Conservation (phyloP, 2,329 filamentous ascomycete genomes). For the Trichoderma arundinaceum region DNA sequence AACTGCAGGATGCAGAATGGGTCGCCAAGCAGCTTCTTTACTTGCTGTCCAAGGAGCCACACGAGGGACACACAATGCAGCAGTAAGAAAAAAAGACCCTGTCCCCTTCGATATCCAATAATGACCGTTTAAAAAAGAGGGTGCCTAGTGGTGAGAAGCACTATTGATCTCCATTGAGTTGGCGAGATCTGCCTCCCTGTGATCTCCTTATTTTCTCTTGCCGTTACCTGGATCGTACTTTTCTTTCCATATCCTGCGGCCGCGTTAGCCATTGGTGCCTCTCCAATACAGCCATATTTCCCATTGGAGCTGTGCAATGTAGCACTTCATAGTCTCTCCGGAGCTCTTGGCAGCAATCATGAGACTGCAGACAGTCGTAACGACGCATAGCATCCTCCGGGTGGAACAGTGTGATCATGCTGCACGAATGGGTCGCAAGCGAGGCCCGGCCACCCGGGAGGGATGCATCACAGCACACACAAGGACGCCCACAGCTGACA, state of each 20-base stretch:
- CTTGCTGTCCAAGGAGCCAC: slow-evolving; percentile 9
- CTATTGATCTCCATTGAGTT: slow-evolving; percentile 1
- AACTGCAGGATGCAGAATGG: slow-evolving; percentile 23
- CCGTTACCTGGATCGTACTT: slow-evolving; percentile 72
- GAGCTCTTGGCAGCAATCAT: slow-evolving; percentile 19
- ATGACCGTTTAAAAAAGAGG: neutral
- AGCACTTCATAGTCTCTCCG: slow-evolving; percentile 16
- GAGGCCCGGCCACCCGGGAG: slow-evolving; percentile 18
- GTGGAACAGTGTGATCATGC: slow-evolving; percentile 4
- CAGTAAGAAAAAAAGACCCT: slow-evolving; percentile 1
- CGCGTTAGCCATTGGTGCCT: slow-evolving; percentile 10
- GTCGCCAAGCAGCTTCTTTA: neutral
- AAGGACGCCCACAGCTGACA: slow-evolving; percentile 17
- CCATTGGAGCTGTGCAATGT: slow-evolving; percentile 14
- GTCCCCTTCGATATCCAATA: slow-evolving; percentile 9
- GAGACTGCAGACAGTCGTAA: slow-evolving; percentile 16
- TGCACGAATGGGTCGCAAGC: neutral
- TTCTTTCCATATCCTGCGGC: slow-evolving; percentile 91
- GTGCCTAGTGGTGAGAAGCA: neutral
- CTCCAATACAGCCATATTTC: neutral
- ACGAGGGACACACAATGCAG: slow-evolving; percentile 6
- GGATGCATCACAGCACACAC: slow-evolving; percentile 14
- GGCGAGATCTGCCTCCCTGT: slow-evolving; percentile 15
- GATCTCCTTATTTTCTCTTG: slow-evolving; percentile 46
- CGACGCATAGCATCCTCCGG: slow-evolving; percentile 3